Base-by-base conservation (phyloP, 805 yeast species). In the Yarrowia keelungensis region DNA sequence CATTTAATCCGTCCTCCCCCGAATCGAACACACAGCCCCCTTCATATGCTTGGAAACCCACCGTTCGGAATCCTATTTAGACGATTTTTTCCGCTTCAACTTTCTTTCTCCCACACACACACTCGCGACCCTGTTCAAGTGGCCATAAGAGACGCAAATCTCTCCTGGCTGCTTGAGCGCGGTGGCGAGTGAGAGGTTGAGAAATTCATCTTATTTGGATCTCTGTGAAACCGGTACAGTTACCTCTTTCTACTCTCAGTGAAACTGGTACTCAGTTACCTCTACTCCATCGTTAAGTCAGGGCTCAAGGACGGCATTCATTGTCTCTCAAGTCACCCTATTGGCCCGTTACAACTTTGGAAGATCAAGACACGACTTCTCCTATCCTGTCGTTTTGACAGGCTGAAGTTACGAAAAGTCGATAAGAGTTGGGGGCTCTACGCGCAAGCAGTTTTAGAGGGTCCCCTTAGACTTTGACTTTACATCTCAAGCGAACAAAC, bases 281-380 rank as follows among this genome's bases (percentile, higher is more conserved):
- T 5, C 5, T 1, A 35, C 26, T 62, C 67, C 67, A 62, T 62
- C 67, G 67, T 62, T 62, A 62, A 62, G 67, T 62, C 67, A 62
- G 67, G 67, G 54, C 56, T 62, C 56, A 59, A 56, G 54, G 67
- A 45, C 45, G 67, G 54, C 43, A 39, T 46, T 45, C 45, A 3
- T n/a, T 36, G 54, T 46, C 36, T 19, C 45, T 8, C 14, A 38
- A 47, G 56, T 49, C 56, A 62, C 67, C 67, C 54, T 47, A 36
- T 62, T 47, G 56, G 56, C 54, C 67, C 56, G 67, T 62, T 62
- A 62, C 67, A 62, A 62, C 67, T 38, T 62, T 62, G 67, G 67
- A 36, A 62, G 67, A 62, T 38, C 56, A 62, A 62, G 56, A 62
- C 56, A 62, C 41, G 36, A 41, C 56, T 38, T 62, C 67, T 62